phyloP scores from a whole-genome alignment of 129 eudicot genomes.

The Deinandra increscens region DNA sequence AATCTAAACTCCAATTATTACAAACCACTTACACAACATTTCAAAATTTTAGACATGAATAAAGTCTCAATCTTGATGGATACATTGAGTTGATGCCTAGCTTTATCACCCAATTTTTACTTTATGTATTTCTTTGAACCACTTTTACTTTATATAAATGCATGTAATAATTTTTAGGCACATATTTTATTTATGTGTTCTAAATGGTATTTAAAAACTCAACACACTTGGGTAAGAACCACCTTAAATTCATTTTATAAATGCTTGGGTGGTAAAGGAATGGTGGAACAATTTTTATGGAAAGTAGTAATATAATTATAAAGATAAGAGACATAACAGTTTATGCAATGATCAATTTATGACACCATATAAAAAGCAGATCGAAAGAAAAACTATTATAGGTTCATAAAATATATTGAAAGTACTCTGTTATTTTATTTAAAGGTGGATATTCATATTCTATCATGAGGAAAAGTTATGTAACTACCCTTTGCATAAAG shows the following conservation, averaged over 20 bases:
- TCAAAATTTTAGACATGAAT: background rate
- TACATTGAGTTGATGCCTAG: constrained; percentile 17
- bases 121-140: background rate
- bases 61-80: constrained; percentile 17
- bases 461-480: background rate
- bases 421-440: background rate
- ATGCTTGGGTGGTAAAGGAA: background rate
- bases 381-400: background rate
- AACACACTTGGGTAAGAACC: background rate
- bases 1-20: constrained; percentile 12
- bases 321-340: background rate
- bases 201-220: background rate
- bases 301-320: background rate
- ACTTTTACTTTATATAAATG: background rate
- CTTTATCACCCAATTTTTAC: background rate
- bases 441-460: background rate
- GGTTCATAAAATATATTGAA: background rate
- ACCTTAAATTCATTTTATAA: background rate
- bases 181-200: background rate
- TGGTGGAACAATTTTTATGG: background rate
- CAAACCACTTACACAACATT: constrained; percentile 7
- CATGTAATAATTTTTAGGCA: background rate
- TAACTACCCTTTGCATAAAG: background rate
- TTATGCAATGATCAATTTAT: background rate
- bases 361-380: background rate